Evolutionary conservation across 2,329 filamentous ascomycete species (phyloP).

Genomic region (Rutstroemia sp.): DNA sequence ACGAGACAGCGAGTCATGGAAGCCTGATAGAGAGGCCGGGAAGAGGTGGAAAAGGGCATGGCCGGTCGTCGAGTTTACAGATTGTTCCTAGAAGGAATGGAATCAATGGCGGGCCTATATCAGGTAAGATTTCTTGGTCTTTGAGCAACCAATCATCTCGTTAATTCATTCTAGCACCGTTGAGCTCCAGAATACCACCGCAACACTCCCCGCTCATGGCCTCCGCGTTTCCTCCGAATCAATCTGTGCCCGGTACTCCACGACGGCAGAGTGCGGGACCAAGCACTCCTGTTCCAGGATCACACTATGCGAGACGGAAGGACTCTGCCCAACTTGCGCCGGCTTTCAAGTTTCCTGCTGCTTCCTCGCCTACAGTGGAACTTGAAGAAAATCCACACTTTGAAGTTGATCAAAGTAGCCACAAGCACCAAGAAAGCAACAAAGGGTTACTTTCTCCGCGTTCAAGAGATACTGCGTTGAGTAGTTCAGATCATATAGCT

Average conservation of each 20-base stretch:
- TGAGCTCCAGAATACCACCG: constrained; percentile 29
- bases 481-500: constrained; percentile 49
- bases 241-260: constrained; percentile 2
- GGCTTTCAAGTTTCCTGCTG: constrained; percentile 51
- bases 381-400: constrained; percentile 8
- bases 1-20: constrained; percentile 29
- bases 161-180: constrained; percentile 20
- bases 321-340: constrained; percentile 29
- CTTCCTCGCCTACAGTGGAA: constrained; percentile 28
- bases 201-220: constrained; percentile 30
- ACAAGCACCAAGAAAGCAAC: constrained; percentile 11
- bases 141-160: background rate
- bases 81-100: constrained; percentile 48
- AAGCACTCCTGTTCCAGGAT: constrained; percentile 33
- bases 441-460: constrained; percentile 22
- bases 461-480: constrained; percentile 33
- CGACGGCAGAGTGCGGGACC: constrained; percentile 30
- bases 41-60: constrained; percentile 58
- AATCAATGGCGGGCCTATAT: constrained; percentile 32
- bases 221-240: constrained; percentile 25
- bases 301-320: constrained; percentile 30
- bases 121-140: constrained; percentile 30
- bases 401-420: constrained; percentile 2
- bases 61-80: constrained; percentile 74
- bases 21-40: constrained; percentile 35